phyloP scores from a whole-genome alignment of 2,329 filamentous ascomycete genomes.

The Raffaelea deltoideospora region DNA sequence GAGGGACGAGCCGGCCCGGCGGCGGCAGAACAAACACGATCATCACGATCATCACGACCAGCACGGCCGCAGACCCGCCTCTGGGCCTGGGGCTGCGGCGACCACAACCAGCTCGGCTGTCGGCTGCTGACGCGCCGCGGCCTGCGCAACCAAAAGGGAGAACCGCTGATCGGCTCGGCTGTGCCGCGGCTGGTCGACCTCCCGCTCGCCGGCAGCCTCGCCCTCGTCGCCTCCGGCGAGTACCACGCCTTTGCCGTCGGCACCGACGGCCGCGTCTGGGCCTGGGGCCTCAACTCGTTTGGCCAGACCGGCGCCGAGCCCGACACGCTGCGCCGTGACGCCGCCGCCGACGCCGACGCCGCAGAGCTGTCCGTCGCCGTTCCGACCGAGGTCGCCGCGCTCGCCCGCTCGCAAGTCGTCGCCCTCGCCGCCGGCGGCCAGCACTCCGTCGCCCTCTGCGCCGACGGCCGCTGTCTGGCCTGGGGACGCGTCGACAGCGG shows the following conservation, averaged over 20 bases:
- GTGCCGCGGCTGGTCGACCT: conserved; percentile 19
- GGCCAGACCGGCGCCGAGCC: conserved; percentile 37
- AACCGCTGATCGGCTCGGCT: not conserved
- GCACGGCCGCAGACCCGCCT: conserved; percentile 30
- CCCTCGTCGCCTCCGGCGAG: conserved; percentile 36
- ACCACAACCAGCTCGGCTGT: conserved; percentile 49
- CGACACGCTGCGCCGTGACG: conserved; percentile 19
- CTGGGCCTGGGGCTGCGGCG: conserved; percentile 48
- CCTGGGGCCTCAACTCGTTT: conserved; percentile 53
- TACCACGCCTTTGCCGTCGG: conserved; percentile 52
- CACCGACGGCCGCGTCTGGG: conserved; percentile 42
- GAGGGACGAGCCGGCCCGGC: not conserved
- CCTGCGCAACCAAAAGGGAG: not conserved
- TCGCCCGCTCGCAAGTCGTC: not conserved
- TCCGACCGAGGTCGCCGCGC: conserved; percentile 1
- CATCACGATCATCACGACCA: conserved; percentile 7
- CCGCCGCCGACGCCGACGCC: not conserved
- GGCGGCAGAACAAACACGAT: not conserved
- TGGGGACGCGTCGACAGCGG: conserved; percentile 24
- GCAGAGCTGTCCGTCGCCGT: not conserved
- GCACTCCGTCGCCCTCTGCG: conserved; percentile 34
- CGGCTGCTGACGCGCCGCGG: conserved; percentile 7
- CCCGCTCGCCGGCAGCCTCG: conserved; percentile 16
- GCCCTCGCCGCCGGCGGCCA: conserved; percentile 42
- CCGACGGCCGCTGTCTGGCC: conserved; percentile 18